Base-by-base conservation (phyloP, 208 protist genomes). In the Crithidia bombi region DNA sequence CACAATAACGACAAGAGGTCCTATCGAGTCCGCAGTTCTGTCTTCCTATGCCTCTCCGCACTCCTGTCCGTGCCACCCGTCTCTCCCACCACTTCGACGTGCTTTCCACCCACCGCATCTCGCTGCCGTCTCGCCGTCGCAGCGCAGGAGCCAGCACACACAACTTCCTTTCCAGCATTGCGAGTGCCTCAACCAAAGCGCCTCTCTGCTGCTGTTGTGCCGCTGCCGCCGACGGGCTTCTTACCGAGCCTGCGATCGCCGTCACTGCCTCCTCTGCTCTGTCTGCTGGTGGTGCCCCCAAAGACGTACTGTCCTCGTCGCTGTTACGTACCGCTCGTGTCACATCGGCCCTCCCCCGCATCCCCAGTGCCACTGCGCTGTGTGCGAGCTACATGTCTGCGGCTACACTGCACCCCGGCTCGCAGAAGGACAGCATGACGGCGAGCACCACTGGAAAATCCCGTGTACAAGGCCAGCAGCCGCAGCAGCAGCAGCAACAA, bases 331-430 rank as follows among this genome's bases (percentile, higher is more conserved):
- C 33, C 19, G 35, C 54, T 33, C 63, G 35, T 58, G 17, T 32
- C n/a, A 36, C 26, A 36, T 19, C 46, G 43, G 30, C 46, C 5
- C 54, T 59, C 21, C n/a, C 12, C 10, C 19, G 21, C 33, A 17
- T 33, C 35, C 26, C 10, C 17, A 21, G n/a, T n/a, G 12, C 46
- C 19, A 10, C 21, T n/a, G 54, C 63, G 7, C 55, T 65, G 54
- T 32, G 39, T 23, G 21, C 23, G 15, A 66, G 65, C 41, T 11
- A 3, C 46, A 78, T 75, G 71, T 65, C 71, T 12, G 56, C 73
- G 1, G 63, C 77, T 2, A 78, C 72, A 3, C 67, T 83, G 17
- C 78, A 83, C 55, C 62, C 74, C n/a, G 78, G 78, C 43, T 66
- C 69, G 5, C 28, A 15, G 21, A 17, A 32, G 3, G 54, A n/a